Evolutionary conservation across 2,329 filamentous ascomycete species (phyloP), one percentile per base, ranked within the genome.

Genomic region (Didymella exigua): DNA sequence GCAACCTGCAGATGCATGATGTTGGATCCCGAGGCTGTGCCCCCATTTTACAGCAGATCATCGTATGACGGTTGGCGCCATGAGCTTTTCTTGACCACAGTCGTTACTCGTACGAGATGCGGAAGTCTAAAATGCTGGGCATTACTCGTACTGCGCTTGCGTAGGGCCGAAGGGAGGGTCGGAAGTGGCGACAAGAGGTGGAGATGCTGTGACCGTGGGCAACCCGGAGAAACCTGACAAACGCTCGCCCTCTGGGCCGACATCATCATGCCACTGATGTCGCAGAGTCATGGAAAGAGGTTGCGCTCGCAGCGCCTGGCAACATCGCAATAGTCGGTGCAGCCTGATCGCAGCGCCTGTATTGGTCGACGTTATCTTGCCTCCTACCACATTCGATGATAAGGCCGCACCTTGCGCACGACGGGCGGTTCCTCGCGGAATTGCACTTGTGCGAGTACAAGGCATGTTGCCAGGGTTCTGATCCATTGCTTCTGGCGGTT

Each of bases 11-110:
- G 58, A 46, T 56, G 58, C 58, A 60, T 48, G 40, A 24, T 53
- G 36, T 59, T 65, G 61, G 58, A 51, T 57, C 60, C 62, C 65
- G 63, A 63, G 49, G 49, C 59, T 56, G 45, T 56, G 52, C 57
- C 52, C 43, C 43, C 64, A 65, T 56, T 56, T 56, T 58, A 64
- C 48, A 53, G 59, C 56, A 41, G 64, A 56, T 58, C 51, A 64
- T 67, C 64, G 58, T 48, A 63, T 50, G 41, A 45, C 53, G 58
- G 58, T 52, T 58, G 63, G 59, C 63, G 60, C 60, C 60, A 54
- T 51, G 56, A 59, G 59, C 61, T 55, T 59, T 58, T 46, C 47
- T 56, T 49, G 55, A 51, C 49, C 56, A 36, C 42, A 37, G 26
- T 46, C 47, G 24, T 29, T 33, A 34, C 37, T 40, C 40, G 56